Conservation (phyloP, 2,329 filamentous ascomycete genomes). For the Aspergillus latus region DNA sequence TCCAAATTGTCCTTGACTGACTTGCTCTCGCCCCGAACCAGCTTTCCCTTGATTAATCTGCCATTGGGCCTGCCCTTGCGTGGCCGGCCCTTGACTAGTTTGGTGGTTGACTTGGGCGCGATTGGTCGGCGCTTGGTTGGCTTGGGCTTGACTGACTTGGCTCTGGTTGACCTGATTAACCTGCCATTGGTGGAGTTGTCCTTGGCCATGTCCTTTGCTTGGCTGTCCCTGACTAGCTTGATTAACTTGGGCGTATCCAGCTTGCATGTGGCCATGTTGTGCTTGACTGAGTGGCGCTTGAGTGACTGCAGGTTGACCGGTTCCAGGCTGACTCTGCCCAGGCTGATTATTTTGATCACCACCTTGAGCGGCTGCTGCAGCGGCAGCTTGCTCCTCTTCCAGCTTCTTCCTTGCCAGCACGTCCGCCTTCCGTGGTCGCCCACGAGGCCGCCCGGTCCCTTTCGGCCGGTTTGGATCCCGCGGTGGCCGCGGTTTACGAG, state of each 20-base stretch:
- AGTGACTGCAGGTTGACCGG: not conserved
- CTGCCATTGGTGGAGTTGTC: not conserved
- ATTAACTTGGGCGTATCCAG: not conserved
- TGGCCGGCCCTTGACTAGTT: not conserved
- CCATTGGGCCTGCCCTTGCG: not conserved
- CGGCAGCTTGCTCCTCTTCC: slow-evolving; percentile 22
- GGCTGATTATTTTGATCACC: not conserved
- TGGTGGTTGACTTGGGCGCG: not conserved
- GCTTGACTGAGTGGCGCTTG: not conserved
- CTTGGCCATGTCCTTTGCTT: not conserved
- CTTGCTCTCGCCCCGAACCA: not conserved
- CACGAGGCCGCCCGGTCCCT: slow-evolving; percentile 35
- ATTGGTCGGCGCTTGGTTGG: not conserved
- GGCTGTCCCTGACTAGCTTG: not conserved
- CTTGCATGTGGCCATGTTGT: not conserved
- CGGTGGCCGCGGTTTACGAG: slow-evolving; percentile 25
- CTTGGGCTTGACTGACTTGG: not conserved
- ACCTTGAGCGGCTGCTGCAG: slow-evolving; percentile 14
- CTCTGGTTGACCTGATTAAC: not conserved
- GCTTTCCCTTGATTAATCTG: not conserved
- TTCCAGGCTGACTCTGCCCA: not conserved
- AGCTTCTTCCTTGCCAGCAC: slow-evolving; percentile 25
- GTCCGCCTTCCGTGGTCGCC: slow-evolving; percentile 36
- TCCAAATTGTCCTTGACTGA: not conserved
- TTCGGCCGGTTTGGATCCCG: slow-evolving; percentile 23